phyloP scores from a whole-genome alignment of 2,329 filamentous ascomycete genomes.

The Aspergillus texensis region DNA sequence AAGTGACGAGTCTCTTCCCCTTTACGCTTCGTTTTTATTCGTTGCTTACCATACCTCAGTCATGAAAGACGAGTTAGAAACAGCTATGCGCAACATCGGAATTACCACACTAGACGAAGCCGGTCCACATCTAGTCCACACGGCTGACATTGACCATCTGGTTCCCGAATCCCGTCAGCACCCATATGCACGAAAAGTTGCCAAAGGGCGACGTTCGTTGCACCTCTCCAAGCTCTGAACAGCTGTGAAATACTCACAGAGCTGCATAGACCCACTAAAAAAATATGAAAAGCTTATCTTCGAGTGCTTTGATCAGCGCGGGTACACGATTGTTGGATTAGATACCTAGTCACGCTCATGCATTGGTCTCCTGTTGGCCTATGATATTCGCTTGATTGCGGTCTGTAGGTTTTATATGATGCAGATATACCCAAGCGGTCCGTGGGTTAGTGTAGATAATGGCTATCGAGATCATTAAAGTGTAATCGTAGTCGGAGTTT shows the following conservation, averaged over 20 bases:
- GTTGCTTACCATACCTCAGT: conserved; percentile 29
- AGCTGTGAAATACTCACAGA: neutral
- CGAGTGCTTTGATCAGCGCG: neutral
- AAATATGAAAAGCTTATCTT: neutral
- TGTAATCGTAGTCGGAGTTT: neutral
- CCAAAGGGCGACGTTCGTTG: conserved; percentile 29
- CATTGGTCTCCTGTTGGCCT: neutral
- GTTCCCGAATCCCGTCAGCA: conserved; percentile 46
- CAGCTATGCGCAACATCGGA: conserved; percentile 51
- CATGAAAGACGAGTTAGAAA: conserved; percentile 52
- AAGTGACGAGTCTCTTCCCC: conserved; percentile 32
- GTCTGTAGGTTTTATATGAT: neutral
- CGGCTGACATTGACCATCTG: conserved; percentile 54
- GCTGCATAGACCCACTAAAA: neutral
- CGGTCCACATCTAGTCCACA: conserved; percentile 49
- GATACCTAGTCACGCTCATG: neutral
- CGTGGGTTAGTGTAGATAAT: neutral
- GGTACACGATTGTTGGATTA: neutral
- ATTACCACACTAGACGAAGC: conserved; percentile 49
- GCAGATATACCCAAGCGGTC: neutral
- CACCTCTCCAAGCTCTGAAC: conserved; percentile 31
- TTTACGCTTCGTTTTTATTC: neutral
- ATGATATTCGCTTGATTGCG: neutral
- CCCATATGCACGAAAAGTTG: conserved; percentile 45
- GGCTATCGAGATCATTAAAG: neutral